These are phyloP conservation scores for Lolium perenne DNA, from an alignment of 176 grass and related monocot genomes.

Conservation along the genomic window DNA sequence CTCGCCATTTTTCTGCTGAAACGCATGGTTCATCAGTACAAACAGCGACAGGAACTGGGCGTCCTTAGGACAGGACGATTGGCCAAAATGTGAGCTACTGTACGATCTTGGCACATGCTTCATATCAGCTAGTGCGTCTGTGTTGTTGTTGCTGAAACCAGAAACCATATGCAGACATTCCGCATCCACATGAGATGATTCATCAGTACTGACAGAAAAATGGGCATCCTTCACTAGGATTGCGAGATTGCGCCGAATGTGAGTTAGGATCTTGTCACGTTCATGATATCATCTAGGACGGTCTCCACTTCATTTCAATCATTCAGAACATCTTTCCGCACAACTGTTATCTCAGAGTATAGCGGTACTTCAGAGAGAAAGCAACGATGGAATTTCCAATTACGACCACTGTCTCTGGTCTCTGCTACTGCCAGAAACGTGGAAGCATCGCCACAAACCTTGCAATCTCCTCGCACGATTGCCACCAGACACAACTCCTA, in stretches of 20 bases:
- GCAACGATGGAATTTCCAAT: not conserved
- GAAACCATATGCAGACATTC: not conserved
- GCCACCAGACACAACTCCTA: not conserved
- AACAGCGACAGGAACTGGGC: not conserved
- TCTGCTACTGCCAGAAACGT: no score
- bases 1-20: not conserved
- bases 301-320: not conserved
- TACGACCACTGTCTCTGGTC: not conserved
- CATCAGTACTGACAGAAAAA: not conserved
- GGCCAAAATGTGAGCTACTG: not conserved
- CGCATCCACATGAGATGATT: not conserved
- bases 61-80: constrained; percentile 16
- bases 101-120: constrained; percentile 34
- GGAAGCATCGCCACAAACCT: no score
- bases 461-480: no score
- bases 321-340: not conserved
- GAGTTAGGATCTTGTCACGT: constrained; percentile 36
- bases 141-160: not conserved
- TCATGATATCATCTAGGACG: constrained; percentile 13
- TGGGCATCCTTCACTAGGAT: not conserved
- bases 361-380: no score
- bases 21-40: not conserved
- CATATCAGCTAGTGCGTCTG: not conserved
- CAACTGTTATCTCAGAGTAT: no score
- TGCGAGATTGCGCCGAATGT: not conserved